A percentile compares a stretch with the other conserved stretches of the same genome.
These are phyloP conservation scores for Neurospora sp. DNA, from an alignment of 495 filamentous ascomycete genomes.

Conservation along the genomic window DNA sequence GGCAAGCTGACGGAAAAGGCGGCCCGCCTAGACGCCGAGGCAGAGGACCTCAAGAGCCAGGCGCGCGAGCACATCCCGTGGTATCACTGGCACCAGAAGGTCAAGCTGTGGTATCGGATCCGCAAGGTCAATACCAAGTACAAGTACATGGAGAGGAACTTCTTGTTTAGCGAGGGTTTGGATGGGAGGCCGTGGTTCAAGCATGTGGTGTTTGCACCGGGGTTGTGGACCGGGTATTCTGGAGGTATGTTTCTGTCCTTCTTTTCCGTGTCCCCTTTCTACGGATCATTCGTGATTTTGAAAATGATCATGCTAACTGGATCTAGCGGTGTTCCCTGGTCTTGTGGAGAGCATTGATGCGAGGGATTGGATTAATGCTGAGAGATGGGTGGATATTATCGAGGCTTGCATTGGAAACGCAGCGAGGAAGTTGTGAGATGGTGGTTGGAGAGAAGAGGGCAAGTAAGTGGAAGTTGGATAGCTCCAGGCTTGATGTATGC, in stretches of 20 bases:
- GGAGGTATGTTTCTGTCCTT: slow-evolving; percentile 39
- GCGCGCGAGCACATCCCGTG: slow-evolving; percentile 62
- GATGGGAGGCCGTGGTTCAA: slow-evolving; percentile 86
- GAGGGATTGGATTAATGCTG: slow-evolving; percentile 61
- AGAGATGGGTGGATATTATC: slow-evolving; percentile 71
- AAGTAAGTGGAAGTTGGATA: too few relatives aligned
- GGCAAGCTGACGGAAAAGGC: slow-evolving; percentile 48
- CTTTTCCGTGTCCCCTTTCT: too few relatives aligned
- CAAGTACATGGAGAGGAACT: slow-evolving; percentile 69
- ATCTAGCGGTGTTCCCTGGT: slow-evolving; percentile 62
- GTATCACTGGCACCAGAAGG: slow-evolving; percentile 67
- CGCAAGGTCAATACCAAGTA: slow-evolving; percentile 58
- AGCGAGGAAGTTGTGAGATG: slow-evolving; percentile 30
- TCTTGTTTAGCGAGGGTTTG: slow-evolving; percentile 70
- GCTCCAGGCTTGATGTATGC: too few relatives aligned
- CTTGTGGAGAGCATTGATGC: slow-evolving; percentile 75
- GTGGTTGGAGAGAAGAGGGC: slow-evolving; percentile 4
- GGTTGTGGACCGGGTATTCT: slow-evolving; percentile 81
- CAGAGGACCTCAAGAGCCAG: slow-evolving; percentile 54
- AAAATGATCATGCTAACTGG: slow-evolving; percentile 7
- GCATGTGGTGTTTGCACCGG: slow-evolving; percentile 83
- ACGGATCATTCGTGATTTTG: too few relatives aligned
- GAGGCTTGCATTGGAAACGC: slow-evolving; percentile 57
- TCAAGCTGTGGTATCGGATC: slow-evolving; percentile 51
- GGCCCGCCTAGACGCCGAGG: slow-evolving; percentile 45